phyloP scores from a whole-genome alignment of 2,329 filamentous ascomycete species.

The Alternaria triticina region DNA sequence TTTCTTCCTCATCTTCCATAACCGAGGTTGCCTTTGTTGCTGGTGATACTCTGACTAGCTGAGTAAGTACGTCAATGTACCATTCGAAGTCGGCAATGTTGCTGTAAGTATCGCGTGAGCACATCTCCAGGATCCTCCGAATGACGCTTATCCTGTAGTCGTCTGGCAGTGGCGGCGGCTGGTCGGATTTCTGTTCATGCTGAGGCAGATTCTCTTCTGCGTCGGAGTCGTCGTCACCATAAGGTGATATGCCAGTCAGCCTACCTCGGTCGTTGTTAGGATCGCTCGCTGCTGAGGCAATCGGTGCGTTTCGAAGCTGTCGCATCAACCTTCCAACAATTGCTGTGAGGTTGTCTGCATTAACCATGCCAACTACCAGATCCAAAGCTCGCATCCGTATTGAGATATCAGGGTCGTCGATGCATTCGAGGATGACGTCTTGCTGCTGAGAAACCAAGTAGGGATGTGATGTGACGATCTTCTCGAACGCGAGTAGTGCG shows the following conservation, averaged over 20 bases:
- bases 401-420: conserved; percentile 94
- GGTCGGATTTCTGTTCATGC: conserved; percentile 56
- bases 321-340: conserved; percentile 88
- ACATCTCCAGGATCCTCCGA: conserved; percentile 83
- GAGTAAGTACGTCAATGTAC: conserved; percentile 90
- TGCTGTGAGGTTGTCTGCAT: conserved; percentile 78
- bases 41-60: conserved; percentile 75
- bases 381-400: conserved; percentile 93
- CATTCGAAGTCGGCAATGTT: conserved; percentile 93
- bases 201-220: conserved; percentile 62
- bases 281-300: conserved; percentile 57
- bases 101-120: conserved; percentile 84
- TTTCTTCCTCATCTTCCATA: conserved; percentile 36
- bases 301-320: conserved; percentile 74
- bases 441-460: conserved; percentile 89
- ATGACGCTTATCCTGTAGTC: conserved; percentile 88
- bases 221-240: conserved; percentile 63
- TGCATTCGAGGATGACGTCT: conserved; percentile 94
- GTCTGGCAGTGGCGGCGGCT: conserved; percentile 72
- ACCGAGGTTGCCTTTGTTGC: conserved; percentile 49
- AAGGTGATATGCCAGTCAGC: conserved; percentile 53
- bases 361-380: conserved; percentile 92
- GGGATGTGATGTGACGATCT: conserved; percentile 88
- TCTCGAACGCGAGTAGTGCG: conserved; percentile 91
- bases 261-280: conserved; percentile 55